Conservation (phyloP, 1,139 yeast species). For the Debaryomyces coudertii region DNA sequence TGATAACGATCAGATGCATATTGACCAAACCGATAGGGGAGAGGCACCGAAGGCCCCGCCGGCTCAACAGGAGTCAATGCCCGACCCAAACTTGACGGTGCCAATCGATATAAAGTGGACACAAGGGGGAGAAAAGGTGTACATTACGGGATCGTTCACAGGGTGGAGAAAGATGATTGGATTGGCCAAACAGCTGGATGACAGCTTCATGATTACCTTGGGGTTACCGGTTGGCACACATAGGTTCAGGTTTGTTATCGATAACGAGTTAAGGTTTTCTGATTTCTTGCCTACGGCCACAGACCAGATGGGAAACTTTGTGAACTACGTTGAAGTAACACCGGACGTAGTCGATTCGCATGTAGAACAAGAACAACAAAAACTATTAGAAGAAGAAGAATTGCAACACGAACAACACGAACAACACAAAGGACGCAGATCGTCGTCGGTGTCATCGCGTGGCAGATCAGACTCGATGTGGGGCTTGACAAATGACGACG, state of each 20-base stretch:
- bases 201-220: constrained; percentile 41
- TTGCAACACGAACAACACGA: constrained; percentile 11
- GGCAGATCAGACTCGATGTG: constrained; percentile 53
- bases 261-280: constrained; percentile 50
- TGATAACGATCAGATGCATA: constrained; percentile 25
- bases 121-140: constrained; percentile 89
- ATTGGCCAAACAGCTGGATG: constrained; percentile 51
- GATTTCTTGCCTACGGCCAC: constrained; percentile 54
- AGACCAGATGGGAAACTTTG: constrained; percentile 56
- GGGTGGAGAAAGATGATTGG: constrained; percentile 58
- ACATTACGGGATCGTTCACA: constrained; percentile 53
- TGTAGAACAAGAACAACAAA: constrained; percentile 24
- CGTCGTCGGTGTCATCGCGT: constrained; percentile 33
- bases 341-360: constrained; percentile 42
- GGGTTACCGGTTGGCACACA: constrained; percentile 54
- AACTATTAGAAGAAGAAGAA: constrained; percentile 19
- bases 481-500: constrained; percentile 63
- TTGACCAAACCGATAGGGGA: constrained; percentile 20
- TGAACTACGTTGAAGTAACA: constrained; percentile 51
- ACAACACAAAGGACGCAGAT: constrained; percentile 22
- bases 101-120: constrained; percentile 90
- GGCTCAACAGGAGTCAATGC: constrained; percentile 15
- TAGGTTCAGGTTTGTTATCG: constrained; percentile 50
- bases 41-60: constrained; percentile 20
- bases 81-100: constrained; percentile 45